phyloP scores from a whole-genome alignment of 805 yeast species.

The Schwanniomyces vanrijiae region DNA sequence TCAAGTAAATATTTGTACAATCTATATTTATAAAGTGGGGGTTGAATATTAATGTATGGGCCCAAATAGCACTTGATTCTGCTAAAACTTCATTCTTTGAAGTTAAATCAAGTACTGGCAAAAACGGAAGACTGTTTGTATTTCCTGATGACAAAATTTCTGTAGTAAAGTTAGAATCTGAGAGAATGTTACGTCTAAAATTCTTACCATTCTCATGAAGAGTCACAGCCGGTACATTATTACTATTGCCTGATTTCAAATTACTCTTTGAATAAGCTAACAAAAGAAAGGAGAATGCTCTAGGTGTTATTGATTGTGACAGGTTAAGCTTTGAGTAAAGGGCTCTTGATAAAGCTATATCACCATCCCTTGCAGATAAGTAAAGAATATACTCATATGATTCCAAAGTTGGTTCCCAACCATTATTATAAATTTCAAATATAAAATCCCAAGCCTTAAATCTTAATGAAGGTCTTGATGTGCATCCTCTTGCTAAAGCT shows the following conservation, averaged over 20 bases:
- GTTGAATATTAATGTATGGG: conserved; percentile 44
- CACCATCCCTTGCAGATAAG: conserved; percentile 80
- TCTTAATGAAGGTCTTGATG: conserved; percentile 47
- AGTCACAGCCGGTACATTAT: conserved; percentile 32
- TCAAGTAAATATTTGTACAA: conserved; percentile 52
- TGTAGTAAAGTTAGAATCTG: conserved; percentile 16
- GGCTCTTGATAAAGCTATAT: conserved; percentile 68
- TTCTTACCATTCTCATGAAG: conserved; percentile 46
- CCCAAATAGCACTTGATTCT: conserved; percentile 80
- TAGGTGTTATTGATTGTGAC: conserved; percentile 32
- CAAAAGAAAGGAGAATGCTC: conserved; percentile 46
- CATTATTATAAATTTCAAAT: conserved; percentile 54
- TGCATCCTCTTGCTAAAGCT: conserved; percentile 68
- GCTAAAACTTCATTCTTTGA: conserved; percentile 49
- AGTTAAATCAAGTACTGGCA: conserved; percentile 54
- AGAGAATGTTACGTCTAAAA: conserved; percentile 47
- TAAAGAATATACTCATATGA: conserved; percentile 70
- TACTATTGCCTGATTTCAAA: conserved; percentile 10
- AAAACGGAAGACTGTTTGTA: conserved; percentile 60
- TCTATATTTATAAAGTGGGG: conserved; percentile 45
- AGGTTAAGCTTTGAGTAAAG: conserved; percentile 50
- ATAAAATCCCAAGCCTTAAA: conserved; percentile 77
- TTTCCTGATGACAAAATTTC: conserved; percentile 1
- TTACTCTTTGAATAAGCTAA: conserved; percentile 48
- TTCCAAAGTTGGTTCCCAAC: conserved; percentile 43